Conservation (phyloP, 2,329 filamentous ascomycete species). For the Trichoderma asperellum region DNA sequence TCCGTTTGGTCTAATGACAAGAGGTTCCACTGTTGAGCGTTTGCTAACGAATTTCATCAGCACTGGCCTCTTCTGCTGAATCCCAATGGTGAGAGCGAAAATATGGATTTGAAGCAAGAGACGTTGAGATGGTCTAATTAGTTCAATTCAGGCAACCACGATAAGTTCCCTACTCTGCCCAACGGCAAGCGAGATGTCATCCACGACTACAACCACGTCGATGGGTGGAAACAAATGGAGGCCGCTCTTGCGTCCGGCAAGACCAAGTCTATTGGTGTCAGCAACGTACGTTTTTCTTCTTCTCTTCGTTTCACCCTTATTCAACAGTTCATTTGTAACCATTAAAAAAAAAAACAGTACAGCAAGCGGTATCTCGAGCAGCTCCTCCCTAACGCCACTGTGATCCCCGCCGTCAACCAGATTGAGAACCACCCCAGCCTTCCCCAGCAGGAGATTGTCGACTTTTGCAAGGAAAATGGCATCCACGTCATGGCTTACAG, state of each 20-base stretch:
- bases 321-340: neutral
- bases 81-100: constrained; percentile 61
- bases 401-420: constrained; percentile 70
- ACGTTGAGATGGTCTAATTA: neutral
- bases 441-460: constrained; percentile 72
- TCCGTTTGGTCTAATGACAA: neutral
- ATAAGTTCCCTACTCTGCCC: constrained; percentile 72
- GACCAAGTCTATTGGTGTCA: constrained; percentile 57
- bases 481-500: constrained; percentile 76
- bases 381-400: constrained; percentile 53
- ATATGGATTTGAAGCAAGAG: neutral
- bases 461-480: constrained; percentile 68
- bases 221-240: constrained; percentile 80
- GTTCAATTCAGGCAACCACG: constrained; percentile 60
- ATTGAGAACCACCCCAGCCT: constrained; percentile 75
- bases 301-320: neutral
- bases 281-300: constrained; percentile 50
- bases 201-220: constrained; percentile 68
- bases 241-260: constrained; percentile 64
- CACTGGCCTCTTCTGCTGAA: constrained; percentile 87
- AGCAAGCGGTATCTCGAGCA: constrained; percentile 60
- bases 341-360: constrained; percentile 46
- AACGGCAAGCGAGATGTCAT: constrained; percentile 77
- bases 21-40: neutral
- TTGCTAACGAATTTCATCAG: constrained; percentile 34